Conservation (phyloP, 805 yeast species). For the Ogataea parapolymorpha region DNA sequence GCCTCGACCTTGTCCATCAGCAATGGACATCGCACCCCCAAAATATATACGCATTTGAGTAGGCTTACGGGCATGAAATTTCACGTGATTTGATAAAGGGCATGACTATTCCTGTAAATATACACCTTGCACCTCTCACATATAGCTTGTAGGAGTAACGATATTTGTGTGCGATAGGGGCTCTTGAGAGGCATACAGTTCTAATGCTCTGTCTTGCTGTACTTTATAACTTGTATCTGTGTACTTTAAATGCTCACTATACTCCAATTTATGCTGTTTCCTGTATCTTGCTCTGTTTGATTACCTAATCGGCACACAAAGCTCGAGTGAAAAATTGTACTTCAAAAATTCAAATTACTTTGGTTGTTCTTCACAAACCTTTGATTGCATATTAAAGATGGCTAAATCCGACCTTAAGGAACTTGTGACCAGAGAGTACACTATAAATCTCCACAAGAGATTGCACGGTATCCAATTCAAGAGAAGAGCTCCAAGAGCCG, state of each 20-base stretch:
- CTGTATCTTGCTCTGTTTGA: background rate
- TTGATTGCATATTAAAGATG: slow-evolving; percentile 28
- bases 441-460: slow-evolving; percentile 99
- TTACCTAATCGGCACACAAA: slow-evolving; percentile 6
- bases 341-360: slow-evolving; percentile 11
- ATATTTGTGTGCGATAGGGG: no score
- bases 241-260: no score
- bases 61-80: background rate
- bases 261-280: no score
- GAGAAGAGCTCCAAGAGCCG: slow-evolving; percentile 99
- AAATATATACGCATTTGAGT: slow-evolving; percentile 36
- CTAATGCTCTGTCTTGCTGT: no score
- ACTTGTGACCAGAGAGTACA: slow-evolving; percentile 99
- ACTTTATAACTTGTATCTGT: no score
- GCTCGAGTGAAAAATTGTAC: slow-evolving; percentile 8
- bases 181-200: no score
- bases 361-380: slow-evolving; percentile 12
- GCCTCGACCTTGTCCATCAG: slow-evolving; percentile 12
- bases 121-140: slow-evolving; percentile 5
- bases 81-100: slow-evolving; percentile 7
- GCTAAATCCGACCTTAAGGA: slow-evolving; percentile 75
- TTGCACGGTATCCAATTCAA: slow-evolving; percentile 99
- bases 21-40: slow-evolving; percentile 28
- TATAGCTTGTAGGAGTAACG: no score
- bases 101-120: no score